Conservation (phyloP, 176 grass and related monocot genomes). For the Cymbopogon citratus region DNA sequence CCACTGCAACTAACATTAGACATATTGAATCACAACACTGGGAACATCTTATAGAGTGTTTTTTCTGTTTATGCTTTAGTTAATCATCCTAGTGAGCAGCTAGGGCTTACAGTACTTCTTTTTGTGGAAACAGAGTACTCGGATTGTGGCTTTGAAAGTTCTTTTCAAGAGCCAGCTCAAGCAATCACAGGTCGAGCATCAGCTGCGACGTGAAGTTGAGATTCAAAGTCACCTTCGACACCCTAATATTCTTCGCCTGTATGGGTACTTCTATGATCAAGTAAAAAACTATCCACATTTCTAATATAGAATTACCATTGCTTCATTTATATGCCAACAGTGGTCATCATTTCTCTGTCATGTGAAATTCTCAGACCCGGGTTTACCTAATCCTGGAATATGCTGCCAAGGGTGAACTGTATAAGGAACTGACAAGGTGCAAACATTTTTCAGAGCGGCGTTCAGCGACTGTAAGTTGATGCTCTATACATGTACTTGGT, state of each 20-base stretch:
- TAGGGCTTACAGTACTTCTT: background rate
- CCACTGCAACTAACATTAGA: background rate
- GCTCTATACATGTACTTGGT: background rate
- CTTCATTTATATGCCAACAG: background rate
- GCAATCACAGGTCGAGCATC: conserved; percentile 88
- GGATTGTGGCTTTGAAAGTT: conserved; percentile 90
- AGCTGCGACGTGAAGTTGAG: conserved; percentile 77
- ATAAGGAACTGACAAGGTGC: conserved; percentile 89
- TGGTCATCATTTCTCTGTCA: conserved; percentile 11
- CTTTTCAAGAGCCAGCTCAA: conserved; percentile 96
- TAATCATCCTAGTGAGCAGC: background rate
- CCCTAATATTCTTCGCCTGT: conserved; percentile 73
- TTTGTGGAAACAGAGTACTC: conserved; percentile 56
- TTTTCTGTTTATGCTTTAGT: background rate
- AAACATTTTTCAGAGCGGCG: conserved; percentile 78
- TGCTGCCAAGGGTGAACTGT: conserved; percentile 87
- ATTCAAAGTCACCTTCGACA: conserved; percentile 91
- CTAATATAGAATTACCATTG: background rate
- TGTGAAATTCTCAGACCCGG: conserved; percentile 47
- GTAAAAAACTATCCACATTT: conserved; percentile 20
- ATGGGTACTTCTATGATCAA: conserved; percentile 97
- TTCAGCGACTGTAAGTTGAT: conserved; percentile 68
- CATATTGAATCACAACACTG: background rate
- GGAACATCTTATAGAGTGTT: background rate
- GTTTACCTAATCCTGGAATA: conserved; percentile 95